Evolutionary conservation across 2,329 filamentous ascomycete species (phyloP).

Genomic region (Phialophora expanda): DNA sequence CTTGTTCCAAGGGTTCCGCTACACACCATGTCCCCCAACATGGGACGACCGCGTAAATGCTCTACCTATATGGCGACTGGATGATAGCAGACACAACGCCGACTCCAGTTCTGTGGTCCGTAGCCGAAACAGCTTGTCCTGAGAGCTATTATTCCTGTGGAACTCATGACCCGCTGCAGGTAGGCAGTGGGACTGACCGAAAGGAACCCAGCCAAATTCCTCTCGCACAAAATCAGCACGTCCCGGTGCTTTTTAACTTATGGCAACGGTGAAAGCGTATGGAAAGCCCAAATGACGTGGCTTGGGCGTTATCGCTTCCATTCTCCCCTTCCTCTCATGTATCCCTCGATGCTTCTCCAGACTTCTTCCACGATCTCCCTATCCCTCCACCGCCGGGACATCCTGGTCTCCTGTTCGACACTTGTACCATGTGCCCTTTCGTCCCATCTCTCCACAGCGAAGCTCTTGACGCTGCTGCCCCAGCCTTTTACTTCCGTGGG

Average conservation of each 20-base stretch:
- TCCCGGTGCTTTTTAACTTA: background rate
- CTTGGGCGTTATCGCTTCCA: conserved; percentile 34
- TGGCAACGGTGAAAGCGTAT: background rate
- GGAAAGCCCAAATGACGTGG: background rate
- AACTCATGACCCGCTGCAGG: background rate
- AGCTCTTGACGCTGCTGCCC: conserved; percentile 81
- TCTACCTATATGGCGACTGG: background rate
- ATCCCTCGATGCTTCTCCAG: conserved; percentile 85
- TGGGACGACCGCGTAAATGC: background rate
- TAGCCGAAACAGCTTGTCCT: background rate
- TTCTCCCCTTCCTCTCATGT: conserved; percentile 78
- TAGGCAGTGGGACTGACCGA: background rate
- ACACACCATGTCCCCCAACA: background rate
- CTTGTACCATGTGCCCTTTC: conserved; percentile 48
- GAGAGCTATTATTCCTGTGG: background rate
- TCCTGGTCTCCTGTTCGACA: conserved; percentile 44
- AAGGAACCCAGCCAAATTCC: background rate
- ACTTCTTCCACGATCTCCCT: conserved; percentile 90
- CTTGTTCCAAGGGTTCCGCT: background rate
- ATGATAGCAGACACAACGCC: background rate
- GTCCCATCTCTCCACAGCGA: conserved; percentile 83
- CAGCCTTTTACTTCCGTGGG: conserved; percentile 80
- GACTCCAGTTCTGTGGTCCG: background rate
- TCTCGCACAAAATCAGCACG: background rate
- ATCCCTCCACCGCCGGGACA: conserved; percentile 74